A percentile compares a stretch with the other conserved stretches of the same genome.
phyloP scores from a whole-genome alignment of 2,329 filamentous ascomycete species.

The Alternaria sp. region DNA sequence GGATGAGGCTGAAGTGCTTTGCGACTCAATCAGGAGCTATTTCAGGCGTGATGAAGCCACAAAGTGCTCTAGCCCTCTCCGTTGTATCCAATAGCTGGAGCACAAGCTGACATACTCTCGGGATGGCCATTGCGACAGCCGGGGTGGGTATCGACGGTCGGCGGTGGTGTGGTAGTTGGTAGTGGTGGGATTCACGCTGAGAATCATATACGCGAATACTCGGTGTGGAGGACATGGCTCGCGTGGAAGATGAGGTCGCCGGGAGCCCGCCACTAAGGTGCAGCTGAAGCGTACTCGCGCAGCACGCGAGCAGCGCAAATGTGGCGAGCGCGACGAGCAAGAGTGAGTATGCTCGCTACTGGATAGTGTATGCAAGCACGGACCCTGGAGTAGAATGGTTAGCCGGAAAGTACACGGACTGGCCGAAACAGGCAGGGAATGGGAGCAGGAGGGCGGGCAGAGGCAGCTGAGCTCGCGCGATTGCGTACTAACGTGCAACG shows the following conservation, averaged over 20 bases:
- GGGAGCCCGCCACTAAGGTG: constrained; percentile 39
- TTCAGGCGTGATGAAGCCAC: neutral
- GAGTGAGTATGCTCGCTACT: constrained; percentile 17
- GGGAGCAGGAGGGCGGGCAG: constrained; percentile 1
- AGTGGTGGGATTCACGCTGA: constrained; percentile 51
- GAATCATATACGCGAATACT: constrained; percentile 53
- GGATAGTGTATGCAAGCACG: constrained; percentile 26
- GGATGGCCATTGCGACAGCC: constrained; percentile 66
- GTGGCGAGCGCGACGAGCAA: constrained; percentile 36
- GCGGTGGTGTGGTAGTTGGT: constrained; percentile 39
- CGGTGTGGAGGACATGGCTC: constrained; percentile 45
- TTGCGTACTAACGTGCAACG: constrained; percentile 16
- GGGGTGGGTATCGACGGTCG: constrained; percentile 48
- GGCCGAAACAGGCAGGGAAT: constrained; percentile 35
- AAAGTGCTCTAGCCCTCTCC: neutral
- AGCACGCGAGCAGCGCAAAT: constrained; percentile 30
- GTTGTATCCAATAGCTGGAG: neutral
- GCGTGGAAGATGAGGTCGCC: constrained; percentile 28
- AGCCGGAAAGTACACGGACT: constrained; percentile 13
- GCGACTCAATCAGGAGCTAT: neutral
- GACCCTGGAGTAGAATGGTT: constrained; percentile 18
- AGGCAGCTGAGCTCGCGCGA: constrained; percentile 5
- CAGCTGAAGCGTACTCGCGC: constrained; percentile 43
- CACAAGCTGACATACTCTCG: constrained; percentile 46
- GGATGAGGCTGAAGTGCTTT: neutral